Base-by-base conservation (phyloP, 352 stramenopile species). In the Pythium folliculosum region DNA sequence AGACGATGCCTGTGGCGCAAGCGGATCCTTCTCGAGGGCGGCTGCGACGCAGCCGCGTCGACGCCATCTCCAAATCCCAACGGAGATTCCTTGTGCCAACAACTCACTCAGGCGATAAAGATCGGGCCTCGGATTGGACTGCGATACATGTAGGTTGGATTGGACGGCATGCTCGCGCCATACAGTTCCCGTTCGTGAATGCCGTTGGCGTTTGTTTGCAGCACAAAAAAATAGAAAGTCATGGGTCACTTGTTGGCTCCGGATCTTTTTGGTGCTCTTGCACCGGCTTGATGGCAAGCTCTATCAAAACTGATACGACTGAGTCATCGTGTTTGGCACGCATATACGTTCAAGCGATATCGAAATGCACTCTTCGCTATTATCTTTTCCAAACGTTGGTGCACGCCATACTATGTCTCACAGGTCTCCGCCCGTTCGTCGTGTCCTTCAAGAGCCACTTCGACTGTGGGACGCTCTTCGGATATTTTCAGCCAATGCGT, bases 181-280 rank as follows among this genome's bases (percentile, higher is more conserved):
- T 63, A 58, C 63, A 69, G 63, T 69, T 69, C 32, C 55, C n/a
- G 19, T 30, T 56, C n/a, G 35, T 30, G 30, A 47, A 47, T 47
- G 40, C 14, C 17, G 40, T n/a, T 58, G 47, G 48, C 17, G 30
- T 21, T 64, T 51, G 25, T 27, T 10, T 44, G 13, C 10, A 44
- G 45, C 32, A 10, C 19, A 32, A 19, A 21, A 70, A 71, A 71
- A 63, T 66, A 54, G 57, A 71, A 71, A 66, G 27, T 47, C 27
- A 58, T 16, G 27, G 38, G 49, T 40, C 21, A 16, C 45, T 23
- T 32, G 10, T 13, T 63, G 52, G 63, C 58, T 72, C 65, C 55
- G 65, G 58, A 72, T 72, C 65, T 72, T 67, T 71, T 67, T 72
- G 53, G 48, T 50, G 44, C 32, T 47, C 27, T n/a, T 69, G 38